These are phyloP conservation scores for Microdochium nivale DNA, from an alignment of 2,329 filamentous ascomycete species.

Conservation along the genomic window DNA sequence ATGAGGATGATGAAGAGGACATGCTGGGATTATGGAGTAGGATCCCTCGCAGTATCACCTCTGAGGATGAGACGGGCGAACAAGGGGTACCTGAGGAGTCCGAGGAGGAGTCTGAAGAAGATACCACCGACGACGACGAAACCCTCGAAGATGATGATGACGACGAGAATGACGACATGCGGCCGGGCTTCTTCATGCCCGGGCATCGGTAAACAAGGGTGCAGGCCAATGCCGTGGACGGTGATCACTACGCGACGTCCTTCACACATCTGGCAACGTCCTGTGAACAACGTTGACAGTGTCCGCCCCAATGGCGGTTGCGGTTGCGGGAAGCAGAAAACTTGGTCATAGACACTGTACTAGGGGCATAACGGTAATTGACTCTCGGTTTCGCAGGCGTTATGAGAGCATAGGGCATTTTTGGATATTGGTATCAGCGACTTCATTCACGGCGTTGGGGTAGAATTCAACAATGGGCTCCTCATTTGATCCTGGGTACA, in stretches of 20 bases:
- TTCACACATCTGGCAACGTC: background rate
- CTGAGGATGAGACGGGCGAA: slow-evolving; percentile 16
- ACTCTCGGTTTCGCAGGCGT: no score
- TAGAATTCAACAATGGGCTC: no score
- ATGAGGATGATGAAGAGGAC: slow-evolving; percentile 44
- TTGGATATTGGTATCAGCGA: no score
- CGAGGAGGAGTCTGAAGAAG: slow-evolving; percentile 16
- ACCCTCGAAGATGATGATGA: slow-evolving; percentile 39
- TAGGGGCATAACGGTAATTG: no score
- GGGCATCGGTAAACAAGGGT: slow-evolving; percentile 31
- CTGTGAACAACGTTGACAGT: no score
- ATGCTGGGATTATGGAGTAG: slow-evolving; percentile 51
- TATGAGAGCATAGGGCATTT: no score
- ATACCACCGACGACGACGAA: slow-evolving; percentile 31
- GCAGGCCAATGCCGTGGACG: background rate
- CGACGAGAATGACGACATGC: slow-evolving; percentile 30
- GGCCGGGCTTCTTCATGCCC: slow-evolving; percentile 19
- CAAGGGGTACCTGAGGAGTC: slow-evolving; percentile 3
- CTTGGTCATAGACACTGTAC: no score
- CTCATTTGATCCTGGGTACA: no score
- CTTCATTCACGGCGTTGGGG: no score
- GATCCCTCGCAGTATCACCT: slow-evolving; percentile 27
- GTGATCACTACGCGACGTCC: background rate
- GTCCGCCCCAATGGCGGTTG: no score
- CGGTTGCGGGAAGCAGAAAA: no score